Base-by-base conservation (phyloP, 371 early-diverging fungal genomes). In the Mortierella sp. region DNA sequence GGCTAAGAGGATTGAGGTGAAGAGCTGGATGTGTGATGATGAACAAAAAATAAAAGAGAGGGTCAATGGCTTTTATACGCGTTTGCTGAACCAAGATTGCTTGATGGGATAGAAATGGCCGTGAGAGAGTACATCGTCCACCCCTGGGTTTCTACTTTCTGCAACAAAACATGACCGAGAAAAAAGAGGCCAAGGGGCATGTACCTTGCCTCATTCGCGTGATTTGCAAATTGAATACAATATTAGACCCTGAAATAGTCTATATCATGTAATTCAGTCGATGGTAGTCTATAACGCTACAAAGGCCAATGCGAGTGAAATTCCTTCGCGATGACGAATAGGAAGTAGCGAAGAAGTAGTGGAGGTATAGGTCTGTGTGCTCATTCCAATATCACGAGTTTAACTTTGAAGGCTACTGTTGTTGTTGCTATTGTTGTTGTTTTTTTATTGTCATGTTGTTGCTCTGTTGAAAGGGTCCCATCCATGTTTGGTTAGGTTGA, bases 351-450 rank as follows among this genome's bases (percentile, higher is more conserved):
- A 16, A 16, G 14, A 12, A 49, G 49, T 3, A n/a, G 5, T 49
- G n/a, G 28, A 55, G 24, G 52, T 3, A 52, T 3, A 3, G 28
- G 24, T 55, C 28, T 28, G 55, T 55, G 55, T 55, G 4, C 28
- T 11, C 55, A 8, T 28, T 55, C 55, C 55, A 55, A 12, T 28
- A 55, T 24, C 55, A 55, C 55, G 55, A 11, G 55, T 55, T 55
- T 26, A 55, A 11, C 55, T 55, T 24, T 26, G 55, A n/a, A n/a
- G 2, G 6, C 1, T 43, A 11, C 24, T 52, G 16, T 55, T 43
- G 45, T 43, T 43, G 18, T 55, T 55, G 55, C 16, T 55, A 28
- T 55, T 55, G 55, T 55, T 55, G 49, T 49, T 16, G 18, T 49
- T 16, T 49, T 52, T 11, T 55, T 55, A 18, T 55, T 55, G 55